These are phyloP conservation scores for Scleroderma citrinum DNA, from an alignment of 768 basidiomycete species.

Conservation along the genomic window DNA sequence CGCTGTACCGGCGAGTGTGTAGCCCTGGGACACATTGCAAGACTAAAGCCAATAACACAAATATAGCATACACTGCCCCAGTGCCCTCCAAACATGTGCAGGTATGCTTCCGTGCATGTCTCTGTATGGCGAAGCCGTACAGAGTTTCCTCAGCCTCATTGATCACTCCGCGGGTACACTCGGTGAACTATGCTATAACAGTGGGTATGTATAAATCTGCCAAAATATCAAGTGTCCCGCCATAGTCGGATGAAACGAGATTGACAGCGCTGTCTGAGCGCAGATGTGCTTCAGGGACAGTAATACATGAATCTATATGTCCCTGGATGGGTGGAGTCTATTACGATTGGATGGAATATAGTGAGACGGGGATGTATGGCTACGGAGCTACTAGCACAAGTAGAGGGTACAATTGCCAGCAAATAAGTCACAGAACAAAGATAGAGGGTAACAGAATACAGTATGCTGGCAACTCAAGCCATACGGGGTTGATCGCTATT, in stretches of 20 bases:
- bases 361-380: neutral
- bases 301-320: neutral
- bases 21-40: slow-evolving; percentile 1
- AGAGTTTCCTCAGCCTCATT: neutral
- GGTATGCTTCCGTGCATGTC: neutral
- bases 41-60: slow-evolving; percentile 15
- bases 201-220: neutral
- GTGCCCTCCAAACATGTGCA: neutral
- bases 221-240: neutral
- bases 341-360: neutral
- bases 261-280: neutral
- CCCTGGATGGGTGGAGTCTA: neutral
- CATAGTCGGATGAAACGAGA: neutral
- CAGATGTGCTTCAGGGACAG: neutral
- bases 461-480: slow-evolving; percentile 10
- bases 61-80: slow-evolving; percentile 22
- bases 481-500: slow-evolving; percentile 5
- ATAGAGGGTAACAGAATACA: slow-evolving; percentile 3
- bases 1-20: neutral
- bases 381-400: slow-evolving; percentile 2
- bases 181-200: neutral
- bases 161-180: neutral
- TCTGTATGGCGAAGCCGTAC: neutral
- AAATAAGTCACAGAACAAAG: slow-evolving; percentile 7
- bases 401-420: neutral